These are phyloP conservation scores for Daldinia concentrica DNA, from an alignment of 495 filamentous ascomycete species.

Conservation along the genomic window DNA sequence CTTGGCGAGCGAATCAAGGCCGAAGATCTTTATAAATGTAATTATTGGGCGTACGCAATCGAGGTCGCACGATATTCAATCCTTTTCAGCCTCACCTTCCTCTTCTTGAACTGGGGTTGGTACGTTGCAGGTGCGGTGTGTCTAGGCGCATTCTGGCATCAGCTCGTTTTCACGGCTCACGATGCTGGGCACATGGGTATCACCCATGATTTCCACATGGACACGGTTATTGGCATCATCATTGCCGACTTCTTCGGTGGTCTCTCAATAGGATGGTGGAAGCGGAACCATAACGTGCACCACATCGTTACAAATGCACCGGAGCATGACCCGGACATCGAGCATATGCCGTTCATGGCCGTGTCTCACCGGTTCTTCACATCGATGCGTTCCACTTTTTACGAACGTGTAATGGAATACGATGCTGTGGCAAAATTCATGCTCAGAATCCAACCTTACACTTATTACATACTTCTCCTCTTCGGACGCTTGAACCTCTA, in stretches of 20 bases:
- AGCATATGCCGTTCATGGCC: conserved; percentile 96
- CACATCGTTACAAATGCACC: conserved; percentile 97
- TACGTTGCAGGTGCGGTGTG: conserved; percentile 78
- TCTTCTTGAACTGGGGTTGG: conserved; percentile 76
- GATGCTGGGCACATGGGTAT: conserved; percentile 99
- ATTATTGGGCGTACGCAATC: conserved; percentile 81
- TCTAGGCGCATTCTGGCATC: conserved; percentile 91
- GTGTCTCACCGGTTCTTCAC: conserved; percentile 86
- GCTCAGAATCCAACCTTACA: conserved; percentile 79
- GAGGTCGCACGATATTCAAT: conserved; percentile 79
- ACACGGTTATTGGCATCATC: conserved; percentile 87
- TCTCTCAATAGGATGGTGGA: conserved; percentile 96
- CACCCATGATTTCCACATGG: conserved; percentile 84
- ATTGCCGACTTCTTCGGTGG: conserved; percentile 92
- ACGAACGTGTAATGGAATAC: conserved; percentile 85
- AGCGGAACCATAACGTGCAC: conserved; percentile 95
- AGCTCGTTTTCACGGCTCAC: conserved; percentile 93
- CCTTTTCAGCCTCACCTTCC: conserved; percentile 69
- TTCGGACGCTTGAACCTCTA: conserved; percentile 96
- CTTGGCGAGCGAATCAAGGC: conserved; percentile 74
- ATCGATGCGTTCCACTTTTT: conserved; percentile 84
- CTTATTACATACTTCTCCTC: conserved; percentile 86
- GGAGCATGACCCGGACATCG: conserved; percentile 97
- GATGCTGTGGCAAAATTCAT: conserved; percentile 77
- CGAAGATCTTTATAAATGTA: conserved; percentile 85